Conservation (phyloP, 331 rosid species). For the Stylosanthes scabra region DNA sequence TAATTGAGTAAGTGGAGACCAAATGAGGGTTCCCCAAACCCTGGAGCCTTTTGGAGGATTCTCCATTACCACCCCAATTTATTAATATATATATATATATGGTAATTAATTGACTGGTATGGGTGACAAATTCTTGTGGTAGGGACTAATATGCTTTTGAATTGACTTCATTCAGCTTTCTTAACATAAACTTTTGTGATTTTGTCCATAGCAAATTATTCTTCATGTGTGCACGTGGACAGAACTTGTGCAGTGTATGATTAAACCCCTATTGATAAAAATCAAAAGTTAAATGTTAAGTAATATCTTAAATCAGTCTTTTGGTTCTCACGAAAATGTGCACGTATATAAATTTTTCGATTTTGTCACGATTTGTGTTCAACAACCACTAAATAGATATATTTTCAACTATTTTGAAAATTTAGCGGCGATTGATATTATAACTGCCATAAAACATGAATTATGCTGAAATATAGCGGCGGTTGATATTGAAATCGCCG, state of each 20-base stretch:
- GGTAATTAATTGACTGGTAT: neutral
- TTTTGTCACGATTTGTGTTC: no score
- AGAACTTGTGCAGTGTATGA: neutral
- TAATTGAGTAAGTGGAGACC: constrained; percentile 6
- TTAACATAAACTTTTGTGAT: constrained; percentile 5
- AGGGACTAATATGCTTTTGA: constrained; percentile 43
- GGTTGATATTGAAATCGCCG: no score
- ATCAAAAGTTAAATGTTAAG: no score
- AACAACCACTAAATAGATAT: no score
- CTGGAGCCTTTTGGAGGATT: constrained; percentile 45
- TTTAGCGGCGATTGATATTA: no score
- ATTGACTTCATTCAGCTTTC: constrained; percentile 36
- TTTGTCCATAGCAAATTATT: neutral
- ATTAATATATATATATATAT: neutral
- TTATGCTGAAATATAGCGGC: no score
- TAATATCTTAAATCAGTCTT: no score
- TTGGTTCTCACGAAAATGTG: no score
- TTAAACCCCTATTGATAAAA: no score
- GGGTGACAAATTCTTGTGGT: constrained; percentile 44
- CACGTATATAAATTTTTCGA: no score
- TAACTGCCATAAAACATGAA: no score
- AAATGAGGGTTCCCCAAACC: constrained; percentile 40
- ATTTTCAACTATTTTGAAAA: no score
- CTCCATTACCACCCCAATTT: constrained; percentile 19
- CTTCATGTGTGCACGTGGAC: constrained; percentile 4